Evolutionary conservation across 1,139 yeast genomes (phyloP).

Genomic region (Wickerhamomyces sp.): DNA sequence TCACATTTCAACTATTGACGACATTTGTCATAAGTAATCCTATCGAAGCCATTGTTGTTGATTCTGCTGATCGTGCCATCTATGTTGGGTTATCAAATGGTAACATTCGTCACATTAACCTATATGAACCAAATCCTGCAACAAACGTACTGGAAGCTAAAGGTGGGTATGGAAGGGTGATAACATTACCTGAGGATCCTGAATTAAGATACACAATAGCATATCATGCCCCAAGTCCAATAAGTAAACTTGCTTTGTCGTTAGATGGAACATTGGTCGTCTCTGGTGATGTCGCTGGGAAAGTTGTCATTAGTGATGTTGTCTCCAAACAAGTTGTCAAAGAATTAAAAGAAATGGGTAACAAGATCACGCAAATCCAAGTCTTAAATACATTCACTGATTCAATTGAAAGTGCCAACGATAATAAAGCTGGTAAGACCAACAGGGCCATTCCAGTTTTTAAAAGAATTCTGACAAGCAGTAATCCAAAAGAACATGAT

Average conservation of each 20-base stretch:
- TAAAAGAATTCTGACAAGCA: conserved; percentile 48
- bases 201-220: conserved; percentile 50
- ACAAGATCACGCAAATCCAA: conserved; percentile 33
- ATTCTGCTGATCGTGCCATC: conserved; percentile 74
- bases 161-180: conserved; percentile 51
- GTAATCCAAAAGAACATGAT: conserved; percentile 43
- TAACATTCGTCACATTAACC: conserved; percentile 48
- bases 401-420: conserved; percentile 6
- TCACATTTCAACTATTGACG: conserved; percentile 40
- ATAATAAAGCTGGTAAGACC: conserved; percentile 15
- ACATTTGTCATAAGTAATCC: conserved; percentile 66
- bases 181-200: conserved; percentile 47
- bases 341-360: conserved; percentile 49
- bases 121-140: conserved; percentile 44
- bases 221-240: conserved; percentile 44
- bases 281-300: conserved; percentile 71
- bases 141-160: conserved; percentile 45
- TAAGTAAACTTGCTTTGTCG: conserved; percentile 54
- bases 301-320: conserved; percentile 64
- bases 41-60: conserved; percentile 58
- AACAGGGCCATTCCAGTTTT: conserved; percentile 42
- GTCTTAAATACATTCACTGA: conserved; percentile 21
- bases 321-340: conserved; percentile 73
- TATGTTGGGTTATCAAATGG: conserved; percentile 73
- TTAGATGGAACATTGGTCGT: conserved; percentile 72